A percentile compares a stretch with the other conserved stretches of the same genome.
These are phyloP conservation scores for Claviceps maximensis DNA, from an alignment of 2,329 filamentous ascomycete species.

Conservation along the genomic window DNA sequence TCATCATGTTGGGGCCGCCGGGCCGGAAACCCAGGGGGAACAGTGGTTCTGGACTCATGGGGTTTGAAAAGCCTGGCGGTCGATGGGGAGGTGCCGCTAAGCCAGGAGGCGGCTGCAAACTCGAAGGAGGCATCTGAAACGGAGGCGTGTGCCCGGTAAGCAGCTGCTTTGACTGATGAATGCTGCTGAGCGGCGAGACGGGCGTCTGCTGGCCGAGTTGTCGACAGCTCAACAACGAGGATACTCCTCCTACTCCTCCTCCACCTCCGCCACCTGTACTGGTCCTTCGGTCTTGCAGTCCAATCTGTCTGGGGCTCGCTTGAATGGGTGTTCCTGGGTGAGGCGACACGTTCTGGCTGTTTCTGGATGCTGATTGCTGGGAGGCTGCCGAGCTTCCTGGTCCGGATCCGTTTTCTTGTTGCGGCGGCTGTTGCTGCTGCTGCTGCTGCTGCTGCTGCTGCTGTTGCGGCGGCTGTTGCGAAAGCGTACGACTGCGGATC, in stretches of 20 bases:
- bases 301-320: constrained; percentile 50
- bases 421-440: neutral
- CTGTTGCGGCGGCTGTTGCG: constrained; percentile 43
- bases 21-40: constrained; percentile 36
- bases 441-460: neutral
- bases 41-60: constrained; percentile 39
- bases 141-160: constrained; percentile 29
- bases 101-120: constrained; percentile 34
- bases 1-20: constrained; percentile 28
- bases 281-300: constrained; percentile 47
- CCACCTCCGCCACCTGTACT: constrained; percentile 25
- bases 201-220: constrained; percentile 14
- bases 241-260: too few species aligned
- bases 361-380: constrained; percentile 36
- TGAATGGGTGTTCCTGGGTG: constrained; percentile 51
- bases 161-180: neutral
- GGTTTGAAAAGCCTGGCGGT: constrained; percentile 41
- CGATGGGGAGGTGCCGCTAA: constrained; percentile 18
- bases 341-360: constrained; percentile 46
- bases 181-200: constrained; percentile 44
- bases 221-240: constrained; percentile 14
- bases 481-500: constrained; percentile 60
- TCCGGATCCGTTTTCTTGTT: constrained; percentile 42
- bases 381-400: constrained; percentile 57
- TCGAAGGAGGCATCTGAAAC: constrained; percentile 43